Conservation (phyloP, 257 asterid species). For the Jasminum sambac region DNA sequence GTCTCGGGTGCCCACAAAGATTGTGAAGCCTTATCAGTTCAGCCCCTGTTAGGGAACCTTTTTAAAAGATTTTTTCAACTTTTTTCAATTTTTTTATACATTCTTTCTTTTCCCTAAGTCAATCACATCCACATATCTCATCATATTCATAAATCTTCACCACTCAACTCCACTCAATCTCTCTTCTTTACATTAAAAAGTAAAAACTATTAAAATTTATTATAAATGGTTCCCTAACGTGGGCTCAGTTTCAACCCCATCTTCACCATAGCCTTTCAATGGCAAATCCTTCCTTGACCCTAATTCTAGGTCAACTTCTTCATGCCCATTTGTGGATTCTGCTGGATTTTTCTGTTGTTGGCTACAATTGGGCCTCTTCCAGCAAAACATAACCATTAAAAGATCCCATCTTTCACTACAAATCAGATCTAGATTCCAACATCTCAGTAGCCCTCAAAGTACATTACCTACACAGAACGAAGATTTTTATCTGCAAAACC, state of each 20-base stretch:
- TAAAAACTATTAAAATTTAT: too few relatives aligned
- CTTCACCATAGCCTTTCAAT: constrained; percentile 52
- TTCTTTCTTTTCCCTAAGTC: too few relatives aligned
- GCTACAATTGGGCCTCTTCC: constrained; percentile 44
- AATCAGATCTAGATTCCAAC: constrained; percentile 22
- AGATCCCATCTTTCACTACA: constrained; percentile 50
- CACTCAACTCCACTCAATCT: too few relatives aligned
- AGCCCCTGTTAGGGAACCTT: too few relatives aligned
- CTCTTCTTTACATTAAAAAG: too few relatives aligned
- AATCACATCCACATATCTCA: too few relatives aligned
- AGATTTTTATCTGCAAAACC: neutral
- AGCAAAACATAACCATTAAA: constrained; percentile 59
- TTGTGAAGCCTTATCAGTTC: constrained; percentile 85
- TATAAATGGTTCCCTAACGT: too few relatives aligned
- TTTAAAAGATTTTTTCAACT: too few relatives aligned
- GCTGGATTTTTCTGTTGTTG: constrained; percentile 37
- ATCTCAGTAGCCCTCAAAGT: constrained; percentile 12
- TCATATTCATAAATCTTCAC: too few relatives aligned
- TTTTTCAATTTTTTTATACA: too few relatives aligned
- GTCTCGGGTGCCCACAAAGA: constrained; percentile 89
- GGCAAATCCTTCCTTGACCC: constrained; percentile 38
- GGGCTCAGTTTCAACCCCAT: constrained; percentile 57
- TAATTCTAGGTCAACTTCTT: constrained; percentile 55
- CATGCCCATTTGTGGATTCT: constrained; percentile 20
- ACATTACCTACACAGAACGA: constrained; percentile 20